Evolutionary conservation across 1,139 yeast species (phyloP), one percentile per base, ranked within the genome.

Genomic region (Saccharomyces pastorianus): DNA sequence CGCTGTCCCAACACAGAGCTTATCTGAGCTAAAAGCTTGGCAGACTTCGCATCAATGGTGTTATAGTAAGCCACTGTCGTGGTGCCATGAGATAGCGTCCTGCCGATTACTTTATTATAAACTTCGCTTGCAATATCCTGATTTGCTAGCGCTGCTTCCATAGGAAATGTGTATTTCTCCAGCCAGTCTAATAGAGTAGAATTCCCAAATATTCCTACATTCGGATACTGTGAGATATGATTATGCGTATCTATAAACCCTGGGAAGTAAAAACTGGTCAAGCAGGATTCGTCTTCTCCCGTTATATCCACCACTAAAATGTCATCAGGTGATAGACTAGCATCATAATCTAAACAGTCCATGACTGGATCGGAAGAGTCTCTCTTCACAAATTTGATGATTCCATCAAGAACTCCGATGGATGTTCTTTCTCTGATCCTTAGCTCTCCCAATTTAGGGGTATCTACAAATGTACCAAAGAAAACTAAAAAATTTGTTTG

Each of bases 141-240:
- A 58, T 85, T 81, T 26, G 71, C 71, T 58, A 81, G 71, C 2
- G 82, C 76, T 11, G 85, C 75, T 68, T 93, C 99, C 55, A 91
- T 70, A 0, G 96, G 96, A 74, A 91, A 93, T 0, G 99, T 93
- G 68, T 88, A 90, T 26, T 79, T 81, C 41, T 82, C 79, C 51
- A 93, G 76, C 99, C 99, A 93, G 59, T 91, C 95, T 53, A 93
- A 75, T 52, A 93, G 75, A 1, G 96, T 95, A 1, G 88, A 76
- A 58, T 85, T 88, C 49, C 96, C 90, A 58, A 95, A 95, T 46
- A 93, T 82, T 1, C 98, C 98, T 51, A 82, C 78, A 69, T 93
- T 93, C n/a, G 98, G 97, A 68, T 83, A 93, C 71, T 93, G 99
- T 4, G 98, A 86, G 0, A 98, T 97, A 69, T 93, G 99, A 58